phyloP scores from a whole-genome alignment of 2,329 filamentous ascomycete genomes.

The Fusarium oligoseptatum region DNA sequence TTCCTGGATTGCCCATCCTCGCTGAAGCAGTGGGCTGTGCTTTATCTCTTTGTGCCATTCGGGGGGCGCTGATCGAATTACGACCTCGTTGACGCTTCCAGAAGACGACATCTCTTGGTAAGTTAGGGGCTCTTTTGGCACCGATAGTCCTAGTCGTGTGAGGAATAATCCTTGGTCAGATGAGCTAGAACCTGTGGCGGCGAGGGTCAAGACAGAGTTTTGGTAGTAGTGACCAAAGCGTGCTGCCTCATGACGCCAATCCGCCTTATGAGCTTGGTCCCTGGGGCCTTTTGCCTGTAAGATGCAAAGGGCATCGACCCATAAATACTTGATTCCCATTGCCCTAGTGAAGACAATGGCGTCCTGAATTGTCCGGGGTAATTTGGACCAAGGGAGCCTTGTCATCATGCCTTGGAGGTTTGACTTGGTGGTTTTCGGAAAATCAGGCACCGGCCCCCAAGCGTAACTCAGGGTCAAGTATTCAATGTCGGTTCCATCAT shows the following conservation, averaged over 20 bases:
- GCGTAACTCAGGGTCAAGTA: neutral
- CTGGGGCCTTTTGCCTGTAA: neutral
- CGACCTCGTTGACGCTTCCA: neutral
- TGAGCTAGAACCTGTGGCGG: neutral
- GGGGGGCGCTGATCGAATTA: no score
- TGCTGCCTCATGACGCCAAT: neutral
- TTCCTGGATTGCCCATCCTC: neutral
- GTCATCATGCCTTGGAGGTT: neutral
- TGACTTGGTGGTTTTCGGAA: neutral
- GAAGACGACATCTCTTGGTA: neutral
- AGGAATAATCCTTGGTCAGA: neutral
- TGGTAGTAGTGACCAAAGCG: neutral
- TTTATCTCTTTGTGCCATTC: neutral
- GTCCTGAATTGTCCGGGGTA: neutral
- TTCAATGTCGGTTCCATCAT: neutral
- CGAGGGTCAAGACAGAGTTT: neutral
- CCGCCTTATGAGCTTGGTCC: neutral
- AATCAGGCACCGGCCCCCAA: neutral
- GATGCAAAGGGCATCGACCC: neutral
- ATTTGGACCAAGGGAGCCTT: neutral
- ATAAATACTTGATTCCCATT: neutral
- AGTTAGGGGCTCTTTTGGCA: neutral
- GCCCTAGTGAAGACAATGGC: neutral
- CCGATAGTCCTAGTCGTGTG: neutral
- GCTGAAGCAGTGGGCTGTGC: neutral